Evolutionary conservation across 176 grass and related monocot species (phyloP).

Genomic region (Raddia distichophylla): DNA sequence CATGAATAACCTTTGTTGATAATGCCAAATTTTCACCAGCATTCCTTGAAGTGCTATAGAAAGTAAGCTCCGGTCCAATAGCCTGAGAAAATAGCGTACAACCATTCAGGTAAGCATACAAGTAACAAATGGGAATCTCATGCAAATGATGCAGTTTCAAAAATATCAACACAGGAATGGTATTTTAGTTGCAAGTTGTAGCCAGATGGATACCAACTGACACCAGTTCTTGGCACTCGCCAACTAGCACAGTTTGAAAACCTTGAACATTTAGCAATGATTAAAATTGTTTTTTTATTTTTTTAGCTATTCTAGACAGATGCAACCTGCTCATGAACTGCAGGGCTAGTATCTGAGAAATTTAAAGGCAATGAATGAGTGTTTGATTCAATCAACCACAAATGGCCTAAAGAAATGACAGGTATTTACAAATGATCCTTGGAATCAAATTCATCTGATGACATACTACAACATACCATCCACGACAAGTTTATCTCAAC

Average conservation of each 20-base stretch:
- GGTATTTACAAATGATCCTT: not conserved
- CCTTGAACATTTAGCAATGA: conserved; percentile 23
- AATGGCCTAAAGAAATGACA: not conserved
- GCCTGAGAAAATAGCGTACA: conserved; percentile 51
- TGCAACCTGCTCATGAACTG: not conserved
- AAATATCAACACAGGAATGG: conserved; percentile 11
- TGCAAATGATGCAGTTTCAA: conserved; percentile 2
- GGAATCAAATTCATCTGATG: conserved; percentile 3
- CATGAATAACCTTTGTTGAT: conserved; percentile 95
- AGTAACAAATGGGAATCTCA: not conserved
- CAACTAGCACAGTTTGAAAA: conserved; percentile 4
- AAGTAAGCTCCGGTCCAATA: conserved; percentile 97
- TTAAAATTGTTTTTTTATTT: conserved; percentile 19
- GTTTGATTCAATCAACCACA: conserved; percentile 12
- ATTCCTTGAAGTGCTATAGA: conserved; percentile 88
- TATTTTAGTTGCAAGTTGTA: conserved; percentile 23
- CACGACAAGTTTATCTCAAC: not conserved
- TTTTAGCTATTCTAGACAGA: conserved; percentile 16
- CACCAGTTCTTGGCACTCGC: conserved; percentile 7
- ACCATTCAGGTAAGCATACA: conserved; percentile 9
- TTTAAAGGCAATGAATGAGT: conserved; percentile 2
- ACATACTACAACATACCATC: not conserved
- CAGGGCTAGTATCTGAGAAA: conserved; percentile 8
- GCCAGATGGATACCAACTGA: conserved; percentile 11
- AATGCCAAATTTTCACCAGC: conserved; percentile 64